Conservation (phyloP, 2,329 filamentous ascomycete genomes). For the Xylariales sp. region DNA sequence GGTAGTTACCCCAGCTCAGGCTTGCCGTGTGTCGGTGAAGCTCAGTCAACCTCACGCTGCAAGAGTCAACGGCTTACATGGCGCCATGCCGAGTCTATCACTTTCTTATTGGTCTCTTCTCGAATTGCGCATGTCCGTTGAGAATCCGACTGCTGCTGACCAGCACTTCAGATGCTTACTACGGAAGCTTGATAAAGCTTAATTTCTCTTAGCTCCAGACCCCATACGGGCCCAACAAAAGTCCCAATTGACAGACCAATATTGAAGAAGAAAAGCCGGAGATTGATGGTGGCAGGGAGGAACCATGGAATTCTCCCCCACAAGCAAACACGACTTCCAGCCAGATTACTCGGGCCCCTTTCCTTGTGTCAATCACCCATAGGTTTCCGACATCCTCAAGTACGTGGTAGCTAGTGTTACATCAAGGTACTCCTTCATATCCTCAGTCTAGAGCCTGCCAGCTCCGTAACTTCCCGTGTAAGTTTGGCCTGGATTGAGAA, state of each 20-base stretch:
- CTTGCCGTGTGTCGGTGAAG: too few relatives aligned
- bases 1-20: too few relatives aligned
- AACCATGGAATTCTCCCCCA: neutral
- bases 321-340: neutral
- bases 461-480: neutral
- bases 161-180: too few relatives aligned
- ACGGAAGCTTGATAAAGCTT: neutral
- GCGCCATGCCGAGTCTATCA: neutral
- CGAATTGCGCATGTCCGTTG: too few relatives aligned
- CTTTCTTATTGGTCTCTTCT: too few relatives aligned
- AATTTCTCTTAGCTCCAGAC: neutral
- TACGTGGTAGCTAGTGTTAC: conserved; percentile 1
- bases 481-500: too few relatives aligned
- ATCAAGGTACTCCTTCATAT: neutral
- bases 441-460: neutral
- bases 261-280: neutral
- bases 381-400: too few relatives aligned
- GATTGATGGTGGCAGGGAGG: neutral
- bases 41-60: neutral
- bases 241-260: neutral
- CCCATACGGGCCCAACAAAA: neutral
- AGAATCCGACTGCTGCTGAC: too few relatives aligned
- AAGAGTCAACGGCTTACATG: neutral
- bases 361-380: neutral
- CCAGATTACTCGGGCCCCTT: neutral